phyloP scores from a whole-genome alignment of 352 stramenopile genomes.

The Pythium grandisporangium region DNA sequence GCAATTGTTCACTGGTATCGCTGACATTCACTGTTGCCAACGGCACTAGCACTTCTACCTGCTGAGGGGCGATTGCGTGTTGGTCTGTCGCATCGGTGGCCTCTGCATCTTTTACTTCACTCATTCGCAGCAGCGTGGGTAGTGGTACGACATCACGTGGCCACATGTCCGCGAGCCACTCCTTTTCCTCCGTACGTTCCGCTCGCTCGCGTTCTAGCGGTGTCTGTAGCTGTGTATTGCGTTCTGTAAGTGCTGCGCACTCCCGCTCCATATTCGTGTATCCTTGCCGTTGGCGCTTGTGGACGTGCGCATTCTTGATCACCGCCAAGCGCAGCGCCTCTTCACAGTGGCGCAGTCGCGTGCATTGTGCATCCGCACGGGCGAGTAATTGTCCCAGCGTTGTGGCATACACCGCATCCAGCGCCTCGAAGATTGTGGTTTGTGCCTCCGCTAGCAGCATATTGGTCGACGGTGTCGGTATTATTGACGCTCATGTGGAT shows the following conservation, averaged over 20 bases:
- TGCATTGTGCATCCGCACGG: constrained; percentile 2
- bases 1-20: no score
- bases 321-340: constrained; percentile 3
- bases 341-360: constrained; percentile 9
- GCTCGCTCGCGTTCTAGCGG: constrained; percentile 23
- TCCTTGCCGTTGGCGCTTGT: not conserved
- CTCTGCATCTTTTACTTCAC: constrained; percentile 3
- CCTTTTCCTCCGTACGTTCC: constrained; percentile 44
- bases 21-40: constrained; percentile 14
- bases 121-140: constrained; percentile 40
- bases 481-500: no score
- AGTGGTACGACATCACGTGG: constrained; percentile 39
- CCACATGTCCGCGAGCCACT: constrained; percentile 62
- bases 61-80: constrained; percentile 6
- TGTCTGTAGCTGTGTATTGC: constrained; percentile 11
- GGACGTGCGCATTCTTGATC: constrained; percentile 1
- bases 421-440: constrained; percentile 1
- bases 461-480: no score
- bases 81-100: constrained; percentile 14
- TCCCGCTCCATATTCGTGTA: constrained; percentile 6
- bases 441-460: constrained; percentile 8
- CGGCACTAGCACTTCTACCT: no score
- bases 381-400: constrained; percentile 5
- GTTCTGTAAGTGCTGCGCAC: constrained; percentile 11
- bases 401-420: constrained; percentile 7